Evolutionary conservation across 768 basidiomycete genomes (phyloP).

Genomic region (Albatrellus ellisii): DNA sequence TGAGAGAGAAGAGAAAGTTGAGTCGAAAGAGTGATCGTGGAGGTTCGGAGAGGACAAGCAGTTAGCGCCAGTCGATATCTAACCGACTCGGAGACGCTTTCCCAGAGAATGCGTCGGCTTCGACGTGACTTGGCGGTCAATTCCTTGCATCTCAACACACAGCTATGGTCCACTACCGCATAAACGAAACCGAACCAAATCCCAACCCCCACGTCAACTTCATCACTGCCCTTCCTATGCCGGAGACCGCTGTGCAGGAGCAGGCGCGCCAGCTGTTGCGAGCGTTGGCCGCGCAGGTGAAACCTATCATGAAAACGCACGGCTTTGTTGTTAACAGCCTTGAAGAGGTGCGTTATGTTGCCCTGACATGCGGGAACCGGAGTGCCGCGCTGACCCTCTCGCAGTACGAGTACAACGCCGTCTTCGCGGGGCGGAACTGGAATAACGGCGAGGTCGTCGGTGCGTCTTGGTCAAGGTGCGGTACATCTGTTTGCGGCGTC

Average conservation of each 20-base stretch:
- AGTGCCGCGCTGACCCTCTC: not conserved
- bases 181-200: constrained; percentile 57
- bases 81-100: not conserved
- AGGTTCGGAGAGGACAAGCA: not conserved
- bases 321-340: constrained; percentile 67
- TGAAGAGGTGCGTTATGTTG: constrained; percentile 49
- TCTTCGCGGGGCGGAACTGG: constrained; percentile 81
- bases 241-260: constrained; percentile 34
- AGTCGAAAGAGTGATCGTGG: not conserved
- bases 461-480: constrained; percentile 19
- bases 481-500: not conserved
- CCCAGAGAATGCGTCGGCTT: not conserved
- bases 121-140: not conserved
- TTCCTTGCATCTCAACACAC: not conserved
- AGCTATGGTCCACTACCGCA: constrained; percentile 57
- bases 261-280: constrained; percentile 61
- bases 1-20: constrained; percentile 9
- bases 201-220: constrained; percentile 75
- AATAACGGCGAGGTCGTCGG: constrained; percentile 72
- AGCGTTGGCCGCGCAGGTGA: constrained; percentile 73
- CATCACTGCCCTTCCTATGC: constrained; percentile 41
- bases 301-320: constrained; percentile 71
- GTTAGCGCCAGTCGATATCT: not conserved
- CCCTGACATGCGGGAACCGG: not conserved
- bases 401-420: constrained; percentile 66